Percentiles rank a stretch among this genome's conserved stretches.
Conservation (phyloP, 345 rosid genomes). For the Tarenaya hassleriana region DNA sequence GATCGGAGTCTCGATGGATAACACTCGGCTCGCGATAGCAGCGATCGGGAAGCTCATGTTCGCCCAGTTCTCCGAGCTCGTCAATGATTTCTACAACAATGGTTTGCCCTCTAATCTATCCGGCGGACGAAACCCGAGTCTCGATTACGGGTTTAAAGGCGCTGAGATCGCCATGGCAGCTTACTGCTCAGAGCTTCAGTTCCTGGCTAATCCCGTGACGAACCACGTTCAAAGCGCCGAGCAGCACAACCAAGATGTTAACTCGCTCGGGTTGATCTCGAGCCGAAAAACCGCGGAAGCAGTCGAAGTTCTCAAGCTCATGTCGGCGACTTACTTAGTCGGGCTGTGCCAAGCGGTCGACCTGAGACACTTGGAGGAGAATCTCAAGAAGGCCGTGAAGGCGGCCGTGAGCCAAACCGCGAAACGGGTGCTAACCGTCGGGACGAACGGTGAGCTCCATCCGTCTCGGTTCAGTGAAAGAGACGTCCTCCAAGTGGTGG, state of each 20-base stretch:
- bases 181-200: constrained; percentile 55
- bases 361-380: constrained; percentile 55
- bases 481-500: constrained; percentile 38
- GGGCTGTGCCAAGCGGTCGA: constrained; percentile 53
- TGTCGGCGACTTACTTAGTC: constrained; percentile 47
- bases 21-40: constrained; percentile 45
- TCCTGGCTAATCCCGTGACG: constrained; percentile 52
- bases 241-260: constrained; percentile 62
- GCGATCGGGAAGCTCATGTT: constrained; percentile 56
- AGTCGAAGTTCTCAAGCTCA: constrained; percentile 42
- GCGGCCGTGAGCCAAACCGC: constrained; percentile 36
- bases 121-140: constrained; percentile 45
- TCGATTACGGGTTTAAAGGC: constrained; percentile 58
- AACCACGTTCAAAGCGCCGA: constrained; percentile 53
- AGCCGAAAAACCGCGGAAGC: constrained; percentile 47
- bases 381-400: constrained; percentile 37
- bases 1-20: constrained; percentile 60
- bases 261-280: constrained; percentile 49
- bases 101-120: constrained; percentile 57
- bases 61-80: constrained; percentile 54
- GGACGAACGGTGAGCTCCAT: constrained; percentile 41
- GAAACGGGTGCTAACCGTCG: constrained; percentile 32
- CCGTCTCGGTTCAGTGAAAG: constrained; percentile 41
- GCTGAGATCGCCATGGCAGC: constrained; percentile 66
- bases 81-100: constrained; percentile 54